Conservation (phyloP, 116 monocot species). For the Papilionanthe hybrid region DNA sequence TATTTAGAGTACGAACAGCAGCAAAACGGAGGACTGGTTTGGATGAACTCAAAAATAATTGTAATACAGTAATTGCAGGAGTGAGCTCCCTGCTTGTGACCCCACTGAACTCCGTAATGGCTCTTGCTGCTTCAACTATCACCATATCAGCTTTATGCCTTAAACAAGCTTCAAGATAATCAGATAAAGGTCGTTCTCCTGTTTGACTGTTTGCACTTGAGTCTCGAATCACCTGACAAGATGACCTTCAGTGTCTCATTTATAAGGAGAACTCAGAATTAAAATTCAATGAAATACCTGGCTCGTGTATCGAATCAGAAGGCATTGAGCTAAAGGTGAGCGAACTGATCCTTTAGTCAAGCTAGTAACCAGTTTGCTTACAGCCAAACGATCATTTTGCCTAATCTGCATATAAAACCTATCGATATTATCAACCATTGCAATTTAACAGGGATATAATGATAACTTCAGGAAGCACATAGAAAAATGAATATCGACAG, state of each 20-base stretch:
- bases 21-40: conserved; percentile 98
- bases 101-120: conserved; percentile 85
- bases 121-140: conserved; percentile 92
- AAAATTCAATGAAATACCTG: conserved; percentile 47
- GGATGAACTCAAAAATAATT: conserved; percentile 95
- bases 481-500: neutral
- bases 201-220: conserved; percentile 61
- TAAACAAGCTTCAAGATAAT: conserved; percentile 90
- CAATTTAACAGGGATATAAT: neutral
- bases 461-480: neutral
- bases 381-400: conserved; percentile 96
- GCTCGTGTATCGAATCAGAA: conserved; percentile 92
- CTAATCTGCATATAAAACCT: conserved; percentile 56
- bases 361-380: conserved; percentile 92
- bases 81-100: conserved; percentile 86
- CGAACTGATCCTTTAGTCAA: conserved; percentile 88
- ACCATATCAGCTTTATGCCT: conserved; percentile 99
- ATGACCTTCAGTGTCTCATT: neutral
- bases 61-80: conserved; percentile 91
- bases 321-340: conserved; percentile 96
- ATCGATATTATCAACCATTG: neutral
- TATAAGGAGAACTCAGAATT: neutral
- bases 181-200: conserved; percentile 89
- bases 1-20: conserved; percentile 95
- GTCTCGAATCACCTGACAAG: conserved; percentile 75